A percentile compares a stretch with the other conserved stretches of the same genome.
Evolutionary conservation across 768 basidiomycete species (phyloP).

Genomic region (Lentinula sp.): DNA sequence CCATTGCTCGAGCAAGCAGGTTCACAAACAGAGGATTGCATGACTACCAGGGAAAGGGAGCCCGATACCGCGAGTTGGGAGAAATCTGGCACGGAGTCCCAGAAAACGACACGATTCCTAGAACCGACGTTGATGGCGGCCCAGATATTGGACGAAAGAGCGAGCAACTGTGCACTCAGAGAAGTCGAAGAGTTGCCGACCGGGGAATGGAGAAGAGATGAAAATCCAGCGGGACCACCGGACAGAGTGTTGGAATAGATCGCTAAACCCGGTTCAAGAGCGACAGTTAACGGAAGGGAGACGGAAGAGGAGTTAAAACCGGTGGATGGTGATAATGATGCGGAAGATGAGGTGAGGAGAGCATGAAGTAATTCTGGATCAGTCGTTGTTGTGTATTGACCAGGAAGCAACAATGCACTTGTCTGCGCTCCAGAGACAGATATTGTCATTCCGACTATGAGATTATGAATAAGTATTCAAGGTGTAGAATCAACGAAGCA

Average conservation of each 20-base stretch:
- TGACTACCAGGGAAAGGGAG: conserved; percentile 52
- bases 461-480: neutral
- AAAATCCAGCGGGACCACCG: conserved; percentile 58
- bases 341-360: conserved; percentile 58
- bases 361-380: conserved; percentile 69
- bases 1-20: conserved; percentile 71
- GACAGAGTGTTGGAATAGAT: conserved; percentile 60
- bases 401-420: conserved; percentile 63
- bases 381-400: conserved; percentile 66
- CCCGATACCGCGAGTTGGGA: conserved; percentile 55
- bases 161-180: conserved; percentile 53
- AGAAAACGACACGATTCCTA: conserved; percentile 59
- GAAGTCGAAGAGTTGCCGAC: conserved; percentile 41
- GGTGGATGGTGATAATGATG: conserved; percentile 48
- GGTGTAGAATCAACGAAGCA: neutral
- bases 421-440: conserved; percentile 50
- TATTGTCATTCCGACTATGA: conserved; percentile 63
- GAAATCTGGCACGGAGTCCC: conserved; percentile 75
- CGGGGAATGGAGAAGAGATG: conserved; percentile 46
- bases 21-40: conserved; percentile 72
- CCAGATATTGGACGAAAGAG: conserved; percentile 66
- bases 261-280: conserved; percentile 60
- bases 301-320: conserved; percentile 61
- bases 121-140: conserved; percentile 53
- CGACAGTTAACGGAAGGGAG: conserved; percentile 63